Evolutionary conservation across 495 filamentous ascomycete genomes (phyloP).

Genomic region (Talaromyces proteolyticus): DNA sequence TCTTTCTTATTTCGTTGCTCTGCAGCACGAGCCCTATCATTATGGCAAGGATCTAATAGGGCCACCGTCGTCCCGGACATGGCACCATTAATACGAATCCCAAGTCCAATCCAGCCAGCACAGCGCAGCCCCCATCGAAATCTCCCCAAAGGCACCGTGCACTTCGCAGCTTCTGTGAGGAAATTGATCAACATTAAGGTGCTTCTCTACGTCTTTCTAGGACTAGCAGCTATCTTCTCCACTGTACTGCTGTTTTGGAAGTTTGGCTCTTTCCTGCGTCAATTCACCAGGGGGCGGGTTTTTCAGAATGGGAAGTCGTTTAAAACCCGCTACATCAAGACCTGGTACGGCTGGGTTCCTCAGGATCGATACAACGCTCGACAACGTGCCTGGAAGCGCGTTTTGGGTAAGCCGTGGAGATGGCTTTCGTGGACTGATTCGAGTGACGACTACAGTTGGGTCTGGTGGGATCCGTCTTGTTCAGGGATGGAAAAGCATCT

Average conservation of each 20-base stretch:
- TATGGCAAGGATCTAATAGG: slow-evolving; percentile 1
- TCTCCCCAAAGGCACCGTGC: background rate
- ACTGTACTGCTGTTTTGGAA: slow-evolving; percentile 37
- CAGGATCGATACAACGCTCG: slow-evolving; percentile 23
- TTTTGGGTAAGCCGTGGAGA: slow-evolving; percentile 11
- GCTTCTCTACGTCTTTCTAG: slow-evolving; percentile 29
- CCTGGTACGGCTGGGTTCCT: slow-evolving; percentile 43
- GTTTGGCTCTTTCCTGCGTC: slow-evolving; percentile 28
- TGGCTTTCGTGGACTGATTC: slow-evolving; percentile 32
- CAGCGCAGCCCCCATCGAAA: background rate
- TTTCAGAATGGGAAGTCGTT: slow-evolving; percentile 23
- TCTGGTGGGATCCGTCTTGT: slow-evolving; percentile 37
- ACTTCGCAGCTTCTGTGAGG: background rate
- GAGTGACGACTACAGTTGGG: slow-evolving; percentile 27
- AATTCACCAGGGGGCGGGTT: slow-evolving; percentile 27
- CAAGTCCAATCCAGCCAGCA: background rate
- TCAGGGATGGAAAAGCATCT: slow-evolving; percentile 14
- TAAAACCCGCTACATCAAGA: slow-evolving; percentile 30
- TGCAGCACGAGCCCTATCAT: slow-evolving; percentile 1
- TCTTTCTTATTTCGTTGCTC: background rate
- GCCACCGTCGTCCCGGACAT: background rate
- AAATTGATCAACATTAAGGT: slow-evolving; percentile 22
- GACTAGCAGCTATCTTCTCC: slow-evolving; percentile 32
- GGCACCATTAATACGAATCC: slow-evolving; percentile 5
- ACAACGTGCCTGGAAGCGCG: slow-evolving; percentile 18